phyloP scores from a whole-genome alignment of 352 stramenopile species.

The Phytophthora ohioensis region DNA sequence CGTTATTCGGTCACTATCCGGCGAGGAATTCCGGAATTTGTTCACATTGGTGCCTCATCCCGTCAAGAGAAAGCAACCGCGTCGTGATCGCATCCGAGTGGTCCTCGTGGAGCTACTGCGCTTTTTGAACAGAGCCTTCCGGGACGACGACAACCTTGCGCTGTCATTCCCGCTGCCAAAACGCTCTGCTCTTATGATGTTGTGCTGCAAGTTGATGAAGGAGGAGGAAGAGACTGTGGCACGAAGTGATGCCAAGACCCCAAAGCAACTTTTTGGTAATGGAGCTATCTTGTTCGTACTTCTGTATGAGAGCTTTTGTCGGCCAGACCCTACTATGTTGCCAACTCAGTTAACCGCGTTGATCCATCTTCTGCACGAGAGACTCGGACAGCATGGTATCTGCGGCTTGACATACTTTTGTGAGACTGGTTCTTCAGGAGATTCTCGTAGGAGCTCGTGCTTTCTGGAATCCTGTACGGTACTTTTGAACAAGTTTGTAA shows the following conservation, averaged over 20 bases:
- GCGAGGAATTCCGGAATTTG: slow-evolving; percentile 44
- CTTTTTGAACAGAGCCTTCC: slow-evolving; percentile 45
- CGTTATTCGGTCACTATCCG: slow-evolving; percentile 44
- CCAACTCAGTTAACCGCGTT: slow-evolving; percentile 26
- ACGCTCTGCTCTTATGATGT: slow-evolving; percentile 45
- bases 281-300: slow-evolving; percentile 62
- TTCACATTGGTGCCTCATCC: slow-evolving; percentile 40
- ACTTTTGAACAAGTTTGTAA: slow-evolving; percentile 43
- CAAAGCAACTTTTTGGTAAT: slow-evolving; percentile 58
- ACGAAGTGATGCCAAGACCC: slow-evolving; percentile 52
- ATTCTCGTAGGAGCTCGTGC: slow-evolving; percentile 27
- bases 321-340: slow-evolving; percentile 2
- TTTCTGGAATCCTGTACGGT: slow-evolving; percentile 57
- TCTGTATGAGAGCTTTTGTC: slow-evolving; percentile 42
- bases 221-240: slow-evolving; percentile 67
- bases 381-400: slow-evolving; percentile 57
- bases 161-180: slow-evolving; percentile 35
- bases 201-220: slow-evolving; percentile 71
- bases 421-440: slow-evolving; percentile 10
- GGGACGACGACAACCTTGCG: slow-evolving; percentile 5
- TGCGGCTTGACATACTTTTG: slow-evolving; percentile 51
- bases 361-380: slow-evolving; percentile 53
- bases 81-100: slow-evolving; percentile 54
- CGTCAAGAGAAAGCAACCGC: slow-evolving; percentile 56
- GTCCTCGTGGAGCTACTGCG: slow-evolving; percentile 54